These are phyloP conservation scores for Claviceps arundinis DNA, from an alignment of 2,329 filamentous ascomycete genomes.

Conservation along the genomic window DNA sequence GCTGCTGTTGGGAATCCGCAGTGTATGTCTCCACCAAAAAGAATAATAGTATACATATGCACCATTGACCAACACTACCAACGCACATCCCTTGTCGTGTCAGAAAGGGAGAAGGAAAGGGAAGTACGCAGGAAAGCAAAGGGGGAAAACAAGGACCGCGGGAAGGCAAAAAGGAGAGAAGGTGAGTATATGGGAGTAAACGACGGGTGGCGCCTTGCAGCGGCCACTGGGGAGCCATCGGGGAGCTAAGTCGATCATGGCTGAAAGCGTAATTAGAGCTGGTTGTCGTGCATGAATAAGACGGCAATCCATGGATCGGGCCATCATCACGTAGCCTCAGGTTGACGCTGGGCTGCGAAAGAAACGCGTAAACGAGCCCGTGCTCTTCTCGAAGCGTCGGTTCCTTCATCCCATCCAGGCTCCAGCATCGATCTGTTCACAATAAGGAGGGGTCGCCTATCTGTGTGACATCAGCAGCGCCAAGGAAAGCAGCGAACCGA, in stretches of 20 bases:
- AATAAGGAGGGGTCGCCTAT: not conserved
- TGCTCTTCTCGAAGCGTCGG: not conserved
- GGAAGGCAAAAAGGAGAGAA: no score
- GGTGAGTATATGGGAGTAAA: not conserved
- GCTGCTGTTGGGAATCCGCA: no score
- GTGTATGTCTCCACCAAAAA: no score
- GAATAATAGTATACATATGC: no score
- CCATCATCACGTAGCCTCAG: not conserved
- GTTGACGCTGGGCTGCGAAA: not conserved
- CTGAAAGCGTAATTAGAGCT: not conserved
- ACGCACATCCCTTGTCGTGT: no score
- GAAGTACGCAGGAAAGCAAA: no score
- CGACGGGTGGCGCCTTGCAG: not conserved
- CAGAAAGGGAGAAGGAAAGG: no score
- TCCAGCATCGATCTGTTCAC: not conserved
- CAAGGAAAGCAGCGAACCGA: not conserved
- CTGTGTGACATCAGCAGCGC: not conserved
- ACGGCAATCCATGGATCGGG: not conserved
- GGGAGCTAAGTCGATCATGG: not conserved
- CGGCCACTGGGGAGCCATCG: not conserved
- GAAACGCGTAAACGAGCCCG: not conserved
- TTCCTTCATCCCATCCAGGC: not conserved
- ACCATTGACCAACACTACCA: no score
- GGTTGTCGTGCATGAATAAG: slow-evolving; percentile 1
- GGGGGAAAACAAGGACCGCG: no score